phyloP scores from a whole-genome alignment of 2,329 filamentous ascomycete genomes.

The Xylariaceae sp. region DNA sequence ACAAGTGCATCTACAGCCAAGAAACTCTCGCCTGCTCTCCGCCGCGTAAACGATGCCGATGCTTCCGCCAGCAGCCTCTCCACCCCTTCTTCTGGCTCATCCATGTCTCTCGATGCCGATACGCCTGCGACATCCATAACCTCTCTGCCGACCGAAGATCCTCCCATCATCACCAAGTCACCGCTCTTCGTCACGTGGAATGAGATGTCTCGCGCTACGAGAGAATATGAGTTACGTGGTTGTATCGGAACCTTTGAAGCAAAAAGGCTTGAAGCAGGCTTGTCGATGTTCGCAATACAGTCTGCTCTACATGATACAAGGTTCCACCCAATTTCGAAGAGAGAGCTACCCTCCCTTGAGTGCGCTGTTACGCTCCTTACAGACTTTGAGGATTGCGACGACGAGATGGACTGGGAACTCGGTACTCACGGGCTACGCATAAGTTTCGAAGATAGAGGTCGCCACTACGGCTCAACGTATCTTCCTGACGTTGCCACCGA shows the following conservation, averaged over 20 bases:
- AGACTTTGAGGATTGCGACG: constrained; percentile 71
- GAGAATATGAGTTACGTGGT: constrained; percentile 70
- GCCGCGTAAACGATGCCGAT: constrained; percentile 22
- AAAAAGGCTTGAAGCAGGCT: constrained; percentile 66
- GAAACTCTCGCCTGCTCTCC: constrained; percentile 29
- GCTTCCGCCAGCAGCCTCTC: constrained; percentile 27
- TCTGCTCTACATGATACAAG: constrained; percentile 65
- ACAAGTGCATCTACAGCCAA: constrained; percentile 15
- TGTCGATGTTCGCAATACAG: constrained; percentile 77
- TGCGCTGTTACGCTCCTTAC: constrained; percentile 78
- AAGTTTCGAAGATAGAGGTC: constrained; percentile 69
- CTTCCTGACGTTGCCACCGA: constrained; percentile 87
- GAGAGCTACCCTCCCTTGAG: constrained; percentile 56
- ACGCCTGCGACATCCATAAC: constrained; percentile 44
- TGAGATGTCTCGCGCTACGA: constrained; percentile 53
- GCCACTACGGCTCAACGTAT: constrained; percentile 81
- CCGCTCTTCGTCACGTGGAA: constrained; percentile 97
- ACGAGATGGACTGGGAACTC: constrained; percentile 79
- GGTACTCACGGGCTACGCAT: constrained; percentile 86
- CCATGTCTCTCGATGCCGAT: constrained; percentile 35
- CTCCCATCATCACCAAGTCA: constrained; percentile 45
- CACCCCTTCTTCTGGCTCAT: constrained; percentile 28
- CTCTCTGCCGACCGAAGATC: constrained; percentile 33
- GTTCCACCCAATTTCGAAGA: constrained; percentile 51
- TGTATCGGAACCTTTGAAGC: constrained; percentile 95